phyloP scores from a whole-genome alignment of 306 rosid genomes.

The Inga oerstediana region DNA sequence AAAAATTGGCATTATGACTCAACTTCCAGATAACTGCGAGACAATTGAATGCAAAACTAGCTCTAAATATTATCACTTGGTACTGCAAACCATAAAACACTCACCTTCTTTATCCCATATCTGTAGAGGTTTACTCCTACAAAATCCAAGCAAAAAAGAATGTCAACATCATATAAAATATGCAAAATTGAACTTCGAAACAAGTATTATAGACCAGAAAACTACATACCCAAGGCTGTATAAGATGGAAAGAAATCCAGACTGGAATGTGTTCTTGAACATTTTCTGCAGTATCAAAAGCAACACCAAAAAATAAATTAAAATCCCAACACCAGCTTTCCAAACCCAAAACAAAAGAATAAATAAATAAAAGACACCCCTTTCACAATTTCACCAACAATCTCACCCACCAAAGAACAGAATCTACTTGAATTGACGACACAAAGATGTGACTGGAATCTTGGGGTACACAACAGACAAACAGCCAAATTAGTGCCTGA shows the following conservation, averaged over 20 bases:
- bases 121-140: constrained; percentile 96
- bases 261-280: constrained; percentile 98
- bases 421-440: background rate
- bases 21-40: background rate
- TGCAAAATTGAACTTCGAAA: background rate
- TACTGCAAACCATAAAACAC: constrained; percentile 20
- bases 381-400: constrained; percentile 5
- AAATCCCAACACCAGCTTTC: background rate
- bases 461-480: background rate
- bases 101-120: constrained; percentile 99
- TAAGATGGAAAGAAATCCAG: constrained; percentile 90
- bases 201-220: background rate
- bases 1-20: background rate
- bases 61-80: background rate
- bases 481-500: background rate
- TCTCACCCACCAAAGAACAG: background rate
- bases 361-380: background rate
- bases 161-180: constrained; percentile 31
- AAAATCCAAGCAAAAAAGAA: constrained; percentile 9
- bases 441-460: background rate
- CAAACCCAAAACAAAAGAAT: background rate
- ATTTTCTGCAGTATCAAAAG: constrained; percentile 47
- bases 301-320: background rate
- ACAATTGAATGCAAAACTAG: constrained; percentile 15
- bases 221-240: constrained; percentile 89